Conservation (phyloP, 495 filamentous ascomycete genomes). For the Coniosporium apollinis region DNA sequence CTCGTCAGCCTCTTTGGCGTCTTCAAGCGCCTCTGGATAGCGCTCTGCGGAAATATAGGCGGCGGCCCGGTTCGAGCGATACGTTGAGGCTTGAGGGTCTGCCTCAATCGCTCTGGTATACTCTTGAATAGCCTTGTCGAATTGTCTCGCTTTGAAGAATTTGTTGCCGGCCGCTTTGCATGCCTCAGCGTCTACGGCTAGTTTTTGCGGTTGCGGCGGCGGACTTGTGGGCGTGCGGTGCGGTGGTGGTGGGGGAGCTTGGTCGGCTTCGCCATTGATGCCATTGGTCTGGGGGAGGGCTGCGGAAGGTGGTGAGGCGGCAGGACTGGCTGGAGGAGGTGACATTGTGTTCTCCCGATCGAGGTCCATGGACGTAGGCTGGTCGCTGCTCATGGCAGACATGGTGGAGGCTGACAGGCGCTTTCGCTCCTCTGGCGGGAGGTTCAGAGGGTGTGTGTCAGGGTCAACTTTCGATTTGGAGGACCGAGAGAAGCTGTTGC, state of each 20-base stretch:
- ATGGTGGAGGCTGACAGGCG: conserved; percentile 52
- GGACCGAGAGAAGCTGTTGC: conserved; percentile 23
- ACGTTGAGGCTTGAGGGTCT: conserved; percentile 64
- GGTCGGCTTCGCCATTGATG: conserved; percentile 32
- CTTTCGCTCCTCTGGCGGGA: conserved; percentile 69
- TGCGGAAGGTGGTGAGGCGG: conserved; percentile 14
- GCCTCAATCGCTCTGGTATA: conserved; percentile 88
- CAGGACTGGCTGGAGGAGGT: conserved; percentile 29
- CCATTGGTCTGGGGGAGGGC: conserved; percentile 25
- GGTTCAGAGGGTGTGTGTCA: conserved; percentile 68
- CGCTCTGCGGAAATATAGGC: conserved; percentile 74
- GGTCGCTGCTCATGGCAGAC: conserved; percentile 44
- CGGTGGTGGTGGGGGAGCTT: conserved; percentile 62
- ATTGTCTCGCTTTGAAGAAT: conserved; percentile 86
- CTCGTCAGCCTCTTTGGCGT: conserved; percentile 62
- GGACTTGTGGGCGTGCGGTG: conserved; percentile 49
- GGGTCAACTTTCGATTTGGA: conserved; percentile 30
- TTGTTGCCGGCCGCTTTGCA: conserved; percentile 91
- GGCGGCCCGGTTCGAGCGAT: conserved; percentile 87
- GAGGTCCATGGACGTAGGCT: conserved; percentile 52
- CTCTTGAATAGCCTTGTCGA: conserved; percentile 66
- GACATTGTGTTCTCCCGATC: conserved; percentile 46
- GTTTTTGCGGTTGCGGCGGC: conserved; percentile 27
- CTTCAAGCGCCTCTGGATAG: conserved; percentile 65
- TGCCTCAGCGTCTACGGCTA: conserved; percentile 57